Percentiles rank a stretch among this genome's conserved stretches.
phyloP scores from a whole-genome alignment of 2,329 filamentous ascomycete genomes.

The Chrysoporthe deuterocubensis region DNA sequence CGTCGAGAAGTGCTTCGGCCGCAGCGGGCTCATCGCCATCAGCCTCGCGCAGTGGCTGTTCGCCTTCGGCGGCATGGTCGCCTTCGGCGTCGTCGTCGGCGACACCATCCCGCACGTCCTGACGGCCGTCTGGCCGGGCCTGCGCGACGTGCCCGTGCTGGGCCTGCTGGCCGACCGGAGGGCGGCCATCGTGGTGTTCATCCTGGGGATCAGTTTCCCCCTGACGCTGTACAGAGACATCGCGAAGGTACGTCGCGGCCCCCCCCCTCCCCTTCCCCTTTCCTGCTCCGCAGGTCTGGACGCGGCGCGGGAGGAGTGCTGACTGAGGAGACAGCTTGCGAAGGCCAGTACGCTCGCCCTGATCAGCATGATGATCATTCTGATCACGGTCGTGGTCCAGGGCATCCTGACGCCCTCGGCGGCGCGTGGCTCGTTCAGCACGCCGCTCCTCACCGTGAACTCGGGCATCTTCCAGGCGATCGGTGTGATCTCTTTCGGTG shows the following conservation, averaged over 20 bases:
- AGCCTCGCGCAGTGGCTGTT: conserved; percentile 93
- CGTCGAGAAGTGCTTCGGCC: conserved; percentile 93
- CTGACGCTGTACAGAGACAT: conserved; percentile 95
- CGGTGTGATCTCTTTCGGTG: conserved; percentile 96
- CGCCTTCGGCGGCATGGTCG: conserved; percentile 98
- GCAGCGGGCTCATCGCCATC: conserved; percentile 85
- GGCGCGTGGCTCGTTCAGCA: conserved; percentile 71
- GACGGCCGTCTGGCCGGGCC: conserved; percentile 76
- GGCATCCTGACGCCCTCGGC: conserved; percentile 74
- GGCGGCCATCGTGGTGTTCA: conserved; percentile 86
- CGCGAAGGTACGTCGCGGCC: conserved; percentile 70
- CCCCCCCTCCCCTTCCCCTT: not conserved
- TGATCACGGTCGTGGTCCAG: conserved; percentile 86
- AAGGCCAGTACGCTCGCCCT: conserved; percentile 94
- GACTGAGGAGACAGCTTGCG: conserved; percentile 66
- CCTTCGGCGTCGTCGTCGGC: conserved; percentile 96
- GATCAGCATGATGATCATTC: conserved; percentile 89
- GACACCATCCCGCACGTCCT: conserved; percentile 95
- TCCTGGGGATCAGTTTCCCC: conserved; percentile 85
- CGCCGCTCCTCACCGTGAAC: conserved; percentile 77
- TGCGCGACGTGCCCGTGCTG: conserved; percentile 74
- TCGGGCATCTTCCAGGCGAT: conserved; percentile 92
- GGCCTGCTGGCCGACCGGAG: conserved; percentile 81
- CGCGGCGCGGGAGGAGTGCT: conserved; percentile 13
- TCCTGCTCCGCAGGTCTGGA: not conserved